Evolutionary conservation across 495 filamentous ascomycete species (phyloP), one percentile per base, ranked within the genome.

Genomic region (Penicillium maclennaniae): DNA sequence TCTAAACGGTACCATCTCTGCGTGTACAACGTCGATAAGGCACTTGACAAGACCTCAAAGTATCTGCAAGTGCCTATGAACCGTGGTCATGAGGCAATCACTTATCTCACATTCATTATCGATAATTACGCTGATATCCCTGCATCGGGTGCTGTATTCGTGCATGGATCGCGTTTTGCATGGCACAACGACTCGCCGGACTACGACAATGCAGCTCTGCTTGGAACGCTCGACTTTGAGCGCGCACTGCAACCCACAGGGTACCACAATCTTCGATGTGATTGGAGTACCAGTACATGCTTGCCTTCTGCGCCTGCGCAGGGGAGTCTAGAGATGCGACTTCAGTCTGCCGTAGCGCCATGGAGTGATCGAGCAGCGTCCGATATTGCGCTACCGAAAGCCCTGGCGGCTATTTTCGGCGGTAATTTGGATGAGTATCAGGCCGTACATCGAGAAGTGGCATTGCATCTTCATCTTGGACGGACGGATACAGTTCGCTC

Each of bases 31-130:
- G 83, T 75, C 43, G 81, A 86, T 60, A 74, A 77, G 40, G 71
- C 74, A 26, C 59, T 53, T 1, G 74, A 79, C 21, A 60, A 69
- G 23, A 50, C 28, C 15, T 61, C 62, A 14, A 51, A 62, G 1
- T 42, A 58, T 26, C 74, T 81, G n/a, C 82, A 83, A 54, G 78
- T 82, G 12, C 82, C 81, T 5, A 71, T 75, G 41, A 85, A 85
- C 55, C 84, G 85, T 59, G 86, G 83, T 34, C 81, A 87, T 54
- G 86, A 89, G 59, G 83, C 81, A 41, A 82, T 87, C 71, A 71
- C 79, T 8, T 88, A 88, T 63, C 71, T 86, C 15, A 85, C 79
- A 21, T 87, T 84, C 65, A 71, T 88, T 43, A 81, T 85, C 58
- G 83, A 87, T 64, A 80, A 84, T 62, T 87, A 87, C 67, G 75